Conservation (phyloP, 169 alveolate genomes). For the Theileria annulata region DNA sequence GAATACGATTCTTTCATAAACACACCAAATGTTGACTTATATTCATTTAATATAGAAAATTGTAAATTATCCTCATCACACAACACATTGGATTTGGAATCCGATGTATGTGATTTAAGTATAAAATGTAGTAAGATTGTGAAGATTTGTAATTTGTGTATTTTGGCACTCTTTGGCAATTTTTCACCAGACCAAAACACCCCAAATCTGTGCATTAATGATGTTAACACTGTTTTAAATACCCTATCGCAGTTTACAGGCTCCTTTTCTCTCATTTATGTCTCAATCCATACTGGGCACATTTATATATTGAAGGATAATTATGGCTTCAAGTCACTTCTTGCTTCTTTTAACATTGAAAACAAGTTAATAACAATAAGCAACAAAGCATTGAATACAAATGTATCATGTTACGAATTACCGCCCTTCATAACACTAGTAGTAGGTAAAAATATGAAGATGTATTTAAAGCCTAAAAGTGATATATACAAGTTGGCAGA, state of each 20-base stretch:
- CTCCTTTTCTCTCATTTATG: constrained; percentile 24
- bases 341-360: background rate
- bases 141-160: background rate
- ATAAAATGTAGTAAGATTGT: constrained; percentile 18
- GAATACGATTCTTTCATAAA: background rate
- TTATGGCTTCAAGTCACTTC: constrained; percentile 46
- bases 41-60: background rate
- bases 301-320: constrained; percentile 42
- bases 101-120: constrained; percentile 15
- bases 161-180: constrained; percentile 44
- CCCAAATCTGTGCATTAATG: background rate
- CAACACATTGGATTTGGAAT: constrained; percentile 6
- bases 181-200: background rate
- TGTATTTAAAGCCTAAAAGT: background rate
- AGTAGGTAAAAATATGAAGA: background rate
- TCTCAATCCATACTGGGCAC: constrained; percentile 22
- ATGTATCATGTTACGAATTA: constrained; percentile 31
- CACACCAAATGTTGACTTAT: background rate
- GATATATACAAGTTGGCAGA: background rate
- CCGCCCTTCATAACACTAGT: constrained; percentile 36
- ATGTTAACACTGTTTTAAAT: background rate
- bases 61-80: background rate
- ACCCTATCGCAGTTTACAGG: constrained; percentile 17
- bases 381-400: background rate
- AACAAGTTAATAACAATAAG: background rate